Conservation (phyloP, 768 basidiomycete species). For the Boletus rufocinnamomeus region DNA sequence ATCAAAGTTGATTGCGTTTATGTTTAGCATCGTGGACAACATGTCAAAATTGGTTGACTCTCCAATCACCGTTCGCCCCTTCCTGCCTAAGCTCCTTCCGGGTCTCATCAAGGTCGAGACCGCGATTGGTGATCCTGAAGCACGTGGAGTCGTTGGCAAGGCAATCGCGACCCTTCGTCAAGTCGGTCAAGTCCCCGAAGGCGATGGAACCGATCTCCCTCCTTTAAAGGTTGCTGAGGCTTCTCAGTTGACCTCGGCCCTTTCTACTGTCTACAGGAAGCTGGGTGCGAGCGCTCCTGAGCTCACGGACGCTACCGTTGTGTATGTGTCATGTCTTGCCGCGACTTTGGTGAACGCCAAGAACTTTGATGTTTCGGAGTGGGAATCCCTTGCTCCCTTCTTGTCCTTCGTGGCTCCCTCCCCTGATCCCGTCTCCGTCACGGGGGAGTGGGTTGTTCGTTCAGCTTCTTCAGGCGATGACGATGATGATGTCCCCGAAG, state of each 20-base stretch:
- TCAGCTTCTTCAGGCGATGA: constrained; percentile 79
- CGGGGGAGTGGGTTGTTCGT: constrained; percentile 87
- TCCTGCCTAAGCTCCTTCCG: constrained; percentile 93
- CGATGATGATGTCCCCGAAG: constrained; percentile 68
- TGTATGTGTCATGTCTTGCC: constrained; percentile 79
- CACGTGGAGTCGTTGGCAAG: constrained; percentile 86
- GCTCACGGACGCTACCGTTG: constrained; percentile 54
- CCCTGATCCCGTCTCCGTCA: constrained; percentile 66
- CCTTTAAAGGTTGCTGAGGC: constrained; percentile 78
- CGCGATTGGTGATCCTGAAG: constrained; percentile 96
- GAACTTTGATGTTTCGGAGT: constrained; percentile 88
- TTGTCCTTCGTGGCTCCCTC: constrained; percentile 63
- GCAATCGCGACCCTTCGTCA: constrained; percentile 96
- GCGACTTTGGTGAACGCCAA: constrained; percentile 86
- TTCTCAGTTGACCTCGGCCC: constrained; percentile 60
- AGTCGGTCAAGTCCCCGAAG: constrained; percentile 85
- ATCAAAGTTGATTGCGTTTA: constrained; percentile 20
- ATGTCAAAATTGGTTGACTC: constrained; percentile 99
- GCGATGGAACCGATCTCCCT: constrained; percentile 89
- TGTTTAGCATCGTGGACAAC: constrained; percentile 87
- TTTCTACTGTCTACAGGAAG: constrained; percentile 86
- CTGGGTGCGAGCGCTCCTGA: constrained; percentile 60
- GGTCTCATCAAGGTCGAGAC: constrained; percentile 95
- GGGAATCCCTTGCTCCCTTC: constrained; percentile 82
- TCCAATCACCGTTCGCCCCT: constrained; percentile 91